A percentile compares a stretch with the other conserved stretches of the same genome.
Conservation (phyloP, 163 green algal genomes). For the Prototheca cutis region DNA sequence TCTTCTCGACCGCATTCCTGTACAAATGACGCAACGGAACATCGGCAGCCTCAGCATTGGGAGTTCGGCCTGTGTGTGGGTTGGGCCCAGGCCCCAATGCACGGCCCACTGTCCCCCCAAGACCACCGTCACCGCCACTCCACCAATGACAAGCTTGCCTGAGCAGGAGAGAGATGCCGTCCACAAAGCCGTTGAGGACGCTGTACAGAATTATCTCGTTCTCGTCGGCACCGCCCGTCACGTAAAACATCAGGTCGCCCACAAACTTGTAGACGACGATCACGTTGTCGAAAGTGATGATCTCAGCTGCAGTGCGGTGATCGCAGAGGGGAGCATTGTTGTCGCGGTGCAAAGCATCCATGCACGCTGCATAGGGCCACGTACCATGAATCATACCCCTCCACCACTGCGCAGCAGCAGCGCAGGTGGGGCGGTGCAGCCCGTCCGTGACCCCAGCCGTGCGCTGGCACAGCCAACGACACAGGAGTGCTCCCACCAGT, state of each 20-base stretch:
- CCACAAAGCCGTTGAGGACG: conserved; percentile 76
- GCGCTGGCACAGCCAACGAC: not conserved
- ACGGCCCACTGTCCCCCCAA: too few species aligned
- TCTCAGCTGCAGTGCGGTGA: conserved; percentile 68
- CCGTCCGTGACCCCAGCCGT: too few species aligned
- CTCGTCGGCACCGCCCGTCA: conserved; percentile 82
- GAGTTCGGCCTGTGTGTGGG: too few species aligned
- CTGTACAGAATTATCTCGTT: conserved; percentile 90
- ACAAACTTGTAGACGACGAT: conserved; percentile 95
- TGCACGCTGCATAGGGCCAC: too few species aligned
- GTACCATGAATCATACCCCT: too few species aligned
- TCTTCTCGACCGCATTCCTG: conserved; percentile 89
- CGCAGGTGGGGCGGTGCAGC: too few species aligned
- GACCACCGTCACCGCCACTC: too few species aligned
- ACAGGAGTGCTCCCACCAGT: not conserved
- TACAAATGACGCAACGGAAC: too few species aligned
- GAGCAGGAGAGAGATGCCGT: conserved; percentile 83
- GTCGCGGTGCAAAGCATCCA: too few species aligned
- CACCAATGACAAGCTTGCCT: too few species aligned
- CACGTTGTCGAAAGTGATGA: conserved; percentile 93
- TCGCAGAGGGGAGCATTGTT: not conserved
- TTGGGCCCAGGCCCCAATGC: too few species aligned
- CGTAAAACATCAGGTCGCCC: conserved; percentile 95
- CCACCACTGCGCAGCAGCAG: not conserved
- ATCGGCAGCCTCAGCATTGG: too few species aligned